Evolutionary conservation across 2,329 filamentous ascomycete species (phyloP).

Genomic region (Colletotrichum tropicicola): DNA sequence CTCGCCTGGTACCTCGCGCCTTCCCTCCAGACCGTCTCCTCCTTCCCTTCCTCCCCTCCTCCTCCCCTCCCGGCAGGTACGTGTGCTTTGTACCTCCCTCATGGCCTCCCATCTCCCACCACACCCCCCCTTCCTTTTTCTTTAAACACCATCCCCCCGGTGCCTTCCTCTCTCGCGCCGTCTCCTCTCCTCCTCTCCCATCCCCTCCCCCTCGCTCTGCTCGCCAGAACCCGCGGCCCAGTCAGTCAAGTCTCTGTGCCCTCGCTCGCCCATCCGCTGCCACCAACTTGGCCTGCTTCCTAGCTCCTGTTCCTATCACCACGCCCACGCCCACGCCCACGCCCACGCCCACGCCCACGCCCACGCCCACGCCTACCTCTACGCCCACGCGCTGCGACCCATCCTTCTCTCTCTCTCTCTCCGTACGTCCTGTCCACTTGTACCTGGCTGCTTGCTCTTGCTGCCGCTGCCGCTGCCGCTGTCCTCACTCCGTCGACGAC

Average conservation of each 20-base stretch:
- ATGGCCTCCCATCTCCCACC: slow-evolving; percentile 4
- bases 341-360: neutral
- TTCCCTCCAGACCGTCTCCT: too few species aligned
- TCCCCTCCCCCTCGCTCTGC: neutral
- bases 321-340: neutral
- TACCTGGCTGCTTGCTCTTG: slow-evolving; percentile 15
- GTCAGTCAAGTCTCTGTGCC: slow-evolving; percentile 14
- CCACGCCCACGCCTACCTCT: neutral
- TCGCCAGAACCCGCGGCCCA: too few species aligned
- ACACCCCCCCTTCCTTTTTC: slow-evolving; percentile 2
- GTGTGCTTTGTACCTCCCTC: neutral
- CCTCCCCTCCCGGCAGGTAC: neutral
- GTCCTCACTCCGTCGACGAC: neutral
- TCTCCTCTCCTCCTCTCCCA: neutral
- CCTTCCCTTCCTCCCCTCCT: neutral
- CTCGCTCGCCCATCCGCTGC: slow-evolving; percentile 28
- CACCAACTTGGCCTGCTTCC: neutral
- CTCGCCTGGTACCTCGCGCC: neutral
- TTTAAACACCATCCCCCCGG: slow-evolving; percentile 26
- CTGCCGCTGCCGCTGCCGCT: slow-evolving; percentile 19
- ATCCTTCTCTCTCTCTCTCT: too few species aligned
- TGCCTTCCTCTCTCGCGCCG: neutral
- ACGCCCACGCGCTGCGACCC: slow-evolving; percentile 26
- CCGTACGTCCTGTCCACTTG: neutral
- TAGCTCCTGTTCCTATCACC: too few species aligned